Evolutionary conservation across 129 eudicot genomes (phyloP).

Genomic region (Artemisia annua): DNA sequence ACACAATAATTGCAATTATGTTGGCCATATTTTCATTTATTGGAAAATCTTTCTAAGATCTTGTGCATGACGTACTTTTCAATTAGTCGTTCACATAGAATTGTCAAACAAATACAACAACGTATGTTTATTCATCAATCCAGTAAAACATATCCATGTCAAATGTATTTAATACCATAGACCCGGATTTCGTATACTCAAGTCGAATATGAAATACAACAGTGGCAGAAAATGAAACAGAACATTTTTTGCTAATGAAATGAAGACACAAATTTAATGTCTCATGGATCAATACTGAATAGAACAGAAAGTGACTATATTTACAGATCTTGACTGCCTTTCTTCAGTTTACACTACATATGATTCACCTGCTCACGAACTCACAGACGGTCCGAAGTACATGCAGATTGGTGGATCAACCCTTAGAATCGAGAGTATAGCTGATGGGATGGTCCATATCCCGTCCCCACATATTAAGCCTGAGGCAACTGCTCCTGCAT

Average conservation of each 20-base stretch:
- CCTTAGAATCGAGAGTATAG: slow-evolving; percentile 75
- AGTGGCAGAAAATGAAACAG: no score
- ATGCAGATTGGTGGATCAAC: slow-evolving; percentile 86
- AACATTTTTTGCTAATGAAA: neutral
- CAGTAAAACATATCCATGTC: no score
- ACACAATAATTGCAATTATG: slow-evolving; percentile 18
- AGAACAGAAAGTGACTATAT: slow-evolving; percentile 25
- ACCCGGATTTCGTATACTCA: no score
- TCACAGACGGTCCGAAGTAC: slow-evolving; percentile 77
- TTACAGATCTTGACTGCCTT: slow-evolving; percentile 28
- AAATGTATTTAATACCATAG: no score
- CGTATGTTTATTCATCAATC: neutral
- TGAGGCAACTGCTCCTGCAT: slow-evolving; percentile 90
- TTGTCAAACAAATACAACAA: neutral
- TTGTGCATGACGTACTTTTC: neutral
- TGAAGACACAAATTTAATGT: neutral
- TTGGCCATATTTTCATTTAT: neutral
- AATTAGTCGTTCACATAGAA: neutral
- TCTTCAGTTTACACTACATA: slow-evolving; percentile 9
- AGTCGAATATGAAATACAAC: no score
- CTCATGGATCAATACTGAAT: slow-evolving; percentile 1
- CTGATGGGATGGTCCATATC: slow-evolving; percentile 93
- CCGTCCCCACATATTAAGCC: slow-evolving; percentile 97
- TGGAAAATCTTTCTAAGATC: slow-evolving; percentile 11
- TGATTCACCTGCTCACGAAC: slow-evolving; percentile 35